phyloP scores from a whole-genome alignment of 2,329 filamentous ascomycete genomes.

The Monosporascus ibericus region DNA sequence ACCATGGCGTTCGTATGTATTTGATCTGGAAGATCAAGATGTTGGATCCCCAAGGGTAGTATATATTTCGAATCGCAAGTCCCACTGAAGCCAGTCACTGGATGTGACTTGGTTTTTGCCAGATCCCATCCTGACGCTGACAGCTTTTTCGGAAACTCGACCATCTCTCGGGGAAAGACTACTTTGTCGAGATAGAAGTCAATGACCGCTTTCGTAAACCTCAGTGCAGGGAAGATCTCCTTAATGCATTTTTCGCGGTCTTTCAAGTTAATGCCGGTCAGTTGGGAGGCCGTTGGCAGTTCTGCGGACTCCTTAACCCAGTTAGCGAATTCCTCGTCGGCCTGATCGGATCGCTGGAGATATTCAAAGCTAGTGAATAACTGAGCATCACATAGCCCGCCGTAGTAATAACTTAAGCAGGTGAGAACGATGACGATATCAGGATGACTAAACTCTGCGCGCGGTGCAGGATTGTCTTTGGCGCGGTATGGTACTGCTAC shows the following conservation, averaged over 20 bases:
- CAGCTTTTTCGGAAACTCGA: conserved; percentile 57
- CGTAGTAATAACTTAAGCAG: conserved; percentile 49
- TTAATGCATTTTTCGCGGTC: conserved; percentile 42
- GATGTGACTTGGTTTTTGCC: conserved; percentile 36
- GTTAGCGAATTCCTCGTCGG: conserved; percentile 40
- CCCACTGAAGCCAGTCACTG: conserved; percentile 62
- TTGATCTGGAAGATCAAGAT: conserved; percentile 49
- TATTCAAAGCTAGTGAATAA: conserved; percentile 40
- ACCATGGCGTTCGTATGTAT: conserved; percentile 64
- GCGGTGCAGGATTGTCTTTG: conserved; percentile 49
- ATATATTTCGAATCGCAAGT: conserved; percentile 58
- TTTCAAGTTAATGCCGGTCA: conserved; percentile 51
- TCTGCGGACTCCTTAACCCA: conserved; percentile 36
- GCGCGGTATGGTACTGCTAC: conserved; percentile 55
- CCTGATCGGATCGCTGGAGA: conserved; percentile 46
- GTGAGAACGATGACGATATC: conserved; percentile 53
- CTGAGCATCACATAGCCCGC: conserved; percentile 45
- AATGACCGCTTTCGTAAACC: conserved; percentile 45
- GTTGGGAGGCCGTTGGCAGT: conserved; percentile 32
- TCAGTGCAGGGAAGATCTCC: conserved; percentile 47
- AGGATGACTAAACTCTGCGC: conserved; percentile 57
- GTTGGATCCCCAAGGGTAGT: conserved; percentile 49
- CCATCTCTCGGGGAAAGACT: conserved; percentile 56
- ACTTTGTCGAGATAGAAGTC: conserved; percentile 57
- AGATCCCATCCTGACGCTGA: conserved; percentile 65